phyloP scores from a whole-genome alignment of 2,329 filamentous ascomycete genomes.

The Talaromyces pinophilus region DNA sequence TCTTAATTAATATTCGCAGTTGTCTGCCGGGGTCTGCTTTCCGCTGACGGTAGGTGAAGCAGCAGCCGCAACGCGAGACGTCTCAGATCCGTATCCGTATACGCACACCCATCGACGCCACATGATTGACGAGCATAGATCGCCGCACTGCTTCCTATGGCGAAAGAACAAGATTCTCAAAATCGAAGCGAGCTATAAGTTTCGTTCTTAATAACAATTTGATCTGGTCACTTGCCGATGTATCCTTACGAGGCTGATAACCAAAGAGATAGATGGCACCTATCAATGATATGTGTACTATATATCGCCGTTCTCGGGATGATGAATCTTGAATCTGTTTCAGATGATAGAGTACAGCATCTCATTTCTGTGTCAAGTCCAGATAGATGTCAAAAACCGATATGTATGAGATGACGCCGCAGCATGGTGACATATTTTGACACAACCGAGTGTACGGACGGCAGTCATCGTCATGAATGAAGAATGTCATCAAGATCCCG shows the following conservation, averaged over 20 bases:
- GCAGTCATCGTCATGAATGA: background rate
- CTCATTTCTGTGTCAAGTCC: background rate
- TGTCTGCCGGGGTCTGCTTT: background rate
- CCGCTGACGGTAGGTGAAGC: conserved; percentile 17
- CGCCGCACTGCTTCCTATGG: no score
- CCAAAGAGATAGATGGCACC: background rate
- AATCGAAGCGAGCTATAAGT: no score
- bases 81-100: conserved; percentile 13
- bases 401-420: background rate
- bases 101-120: background rate
- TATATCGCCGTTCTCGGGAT: background rate
- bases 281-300: background rate
- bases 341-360: background rate
- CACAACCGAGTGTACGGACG: background rate
- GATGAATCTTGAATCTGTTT: background rate
- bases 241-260: background rate
- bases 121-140: background rate
- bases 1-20: background rate
- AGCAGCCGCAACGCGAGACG: conserved; percentile 17
- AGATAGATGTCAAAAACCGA: background rate
- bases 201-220: background rate
- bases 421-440: background rate
- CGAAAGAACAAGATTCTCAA: background rate
- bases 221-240: background rate
- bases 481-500: background rate